Base-by-base conservation (phyloP, 495 filamentous ascomycete genomes). In the Sphaerosporella brunnea region DNA sequence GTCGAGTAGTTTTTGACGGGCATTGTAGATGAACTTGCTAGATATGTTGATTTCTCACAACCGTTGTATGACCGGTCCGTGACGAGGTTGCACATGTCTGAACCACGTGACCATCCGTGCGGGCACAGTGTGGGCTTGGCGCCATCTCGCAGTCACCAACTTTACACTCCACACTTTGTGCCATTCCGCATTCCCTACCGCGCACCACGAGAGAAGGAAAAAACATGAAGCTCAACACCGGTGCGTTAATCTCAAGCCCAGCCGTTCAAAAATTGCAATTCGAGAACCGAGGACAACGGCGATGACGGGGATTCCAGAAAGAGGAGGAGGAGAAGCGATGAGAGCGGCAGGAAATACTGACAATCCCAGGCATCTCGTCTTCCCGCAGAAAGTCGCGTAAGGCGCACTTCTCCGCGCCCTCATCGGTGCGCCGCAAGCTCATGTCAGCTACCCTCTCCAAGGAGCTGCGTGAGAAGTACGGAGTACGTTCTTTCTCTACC, bases 301-400 rank as follows among this genome's bases (percentile, higher is more conserved):
- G 20, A 34, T 48, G 26, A 23, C 15, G 42, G 9, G 39, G 40
- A 9, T 16, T 26, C 28, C 34, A 41, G 34, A 54, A 53, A 58
- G 52, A 55, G 51, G 36, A 41, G 49, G 20, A 39, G 44, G 11
- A 35, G 43, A 11, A 47, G 36, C 50, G 8, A 19, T 45, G 15
- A 4, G 15, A 18, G 37, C 2, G 37, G 10, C 13, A 21, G 21
- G 37, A 21, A 43, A 46, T 46, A 13, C 43, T 46, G 43, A 46
- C 35, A 21, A 16, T 21, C 7, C 20, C 19, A 83, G 80, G 68
- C 44, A 63, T 85, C 64, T 68, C 76, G 68, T 84, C 81, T 68
- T 93, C 84, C 62, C 79, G 90, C 69, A 76, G 87, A 67, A 99
- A 99, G 81, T 84, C 82, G 66, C 83, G 90, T 70, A 92, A 92